These are phyloP conservation scores for Penicillium hordei DNA, from an alignment of 2,329 filamentous ascomycete genomes.

Conservation along the genomic window DNA sequence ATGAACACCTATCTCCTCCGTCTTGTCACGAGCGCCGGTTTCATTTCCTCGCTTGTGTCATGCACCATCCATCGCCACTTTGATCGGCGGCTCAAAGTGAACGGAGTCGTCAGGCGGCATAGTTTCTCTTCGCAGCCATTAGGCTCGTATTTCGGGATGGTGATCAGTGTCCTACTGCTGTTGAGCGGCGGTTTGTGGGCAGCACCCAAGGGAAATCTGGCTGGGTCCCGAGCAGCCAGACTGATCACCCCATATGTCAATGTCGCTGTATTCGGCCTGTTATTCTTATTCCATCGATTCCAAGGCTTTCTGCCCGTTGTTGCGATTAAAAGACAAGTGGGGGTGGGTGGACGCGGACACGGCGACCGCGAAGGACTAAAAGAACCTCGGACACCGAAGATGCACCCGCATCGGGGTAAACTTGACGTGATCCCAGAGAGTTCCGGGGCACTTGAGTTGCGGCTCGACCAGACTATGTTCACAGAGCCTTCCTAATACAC, in stretches of 20 bases:
- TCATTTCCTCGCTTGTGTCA: constrained; percentile 68
- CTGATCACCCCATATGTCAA: constrained; percentile 66
- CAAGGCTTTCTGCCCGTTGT: constrained; percentile 23
- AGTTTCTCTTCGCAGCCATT: constrained; percentile 60
- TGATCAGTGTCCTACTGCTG: constrained; percentile 56
- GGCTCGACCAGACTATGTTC: constrained; percentile 1
- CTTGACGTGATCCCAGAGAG: not conserved
- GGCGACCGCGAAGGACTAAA: not conserved
- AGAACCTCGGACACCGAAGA: not conserved
- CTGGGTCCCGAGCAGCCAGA: constrained; percentile 53
- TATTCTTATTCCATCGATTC: constrained; percentile 55
- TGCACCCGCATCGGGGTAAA: not conserved
- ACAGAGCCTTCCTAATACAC: not conserved
- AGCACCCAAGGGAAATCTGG: constrained; percentile 58
- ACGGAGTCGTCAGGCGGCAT: constrained; percentile 48
- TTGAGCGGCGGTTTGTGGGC: constrained; percentile 71
- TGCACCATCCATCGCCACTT: constrained; percentile 59
- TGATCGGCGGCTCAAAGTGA: constrained; percentile 45
- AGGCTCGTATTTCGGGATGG: constrained; percentile 61
- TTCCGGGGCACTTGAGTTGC: constrained; percentile 3
- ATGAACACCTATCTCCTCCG: constrained; percentile 72
- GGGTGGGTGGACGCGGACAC: not conserved
- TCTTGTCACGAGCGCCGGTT: constrained; percentile 65
- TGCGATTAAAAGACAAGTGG: not conserved
- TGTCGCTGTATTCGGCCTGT: constrained; percentile 57